A percentile compares a stretch with the other conserved stretches of the same genome.
Conservation (phyloP, 2,329 filamentous ascomycete species). For the Aspergillus caelatus region DNA sequence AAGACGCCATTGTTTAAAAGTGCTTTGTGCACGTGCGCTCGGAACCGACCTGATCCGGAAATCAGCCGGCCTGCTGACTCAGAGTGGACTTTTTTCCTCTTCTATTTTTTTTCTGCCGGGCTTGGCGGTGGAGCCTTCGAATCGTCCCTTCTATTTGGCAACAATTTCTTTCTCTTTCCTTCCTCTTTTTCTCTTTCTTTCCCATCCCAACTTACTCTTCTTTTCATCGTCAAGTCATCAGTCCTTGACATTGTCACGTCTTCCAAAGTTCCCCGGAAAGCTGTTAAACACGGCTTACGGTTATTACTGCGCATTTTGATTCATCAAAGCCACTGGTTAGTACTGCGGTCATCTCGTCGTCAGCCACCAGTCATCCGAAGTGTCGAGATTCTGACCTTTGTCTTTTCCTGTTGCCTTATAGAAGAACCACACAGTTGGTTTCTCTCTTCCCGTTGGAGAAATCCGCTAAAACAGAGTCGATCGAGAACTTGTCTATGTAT, state of each 20-base stretch:
- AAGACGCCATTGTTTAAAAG: neutral
- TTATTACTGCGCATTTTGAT: constrained; percentile 15
- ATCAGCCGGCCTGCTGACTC: neutral
- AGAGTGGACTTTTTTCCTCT: constrained; percentile 11
- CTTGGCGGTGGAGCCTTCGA: constrained; percentile 26
- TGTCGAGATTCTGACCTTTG: constrained; percentile 20
- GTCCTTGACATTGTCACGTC: constrained; percentile 19
- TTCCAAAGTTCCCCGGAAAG: constrained; percentile 9
- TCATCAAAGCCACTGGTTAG: constrained; percentile 21
- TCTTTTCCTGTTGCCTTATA: constrained; percentile 13
- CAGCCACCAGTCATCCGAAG: constrained; percentile 9
- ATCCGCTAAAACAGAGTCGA: constrained; percentile 36
- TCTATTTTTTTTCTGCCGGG: constrained; percentile 12
- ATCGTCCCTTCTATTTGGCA: constrained; percentile 28
- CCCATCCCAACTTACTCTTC: constrained; percentile 15
- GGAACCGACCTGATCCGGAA: constrained; percentile 1
- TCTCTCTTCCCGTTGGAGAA: constrained; percentile 40
- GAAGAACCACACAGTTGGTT: constrained; percentile 37
- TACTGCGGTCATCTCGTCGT: constrained; percentile 12
- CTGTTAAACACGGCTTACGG: constrained; percentile 14
- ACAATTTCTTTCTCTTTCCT: constrained; percentile 15
- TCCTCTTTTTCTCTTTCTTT: constrained; percentile 23
- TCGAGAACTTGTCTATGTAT: constrained; percentile 85
- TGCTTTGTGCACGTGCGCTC: constrained; percentile 5
- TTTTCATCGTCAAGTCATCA: constrained; percentile 23